A percentile compares a stretch with the other conserved stretches of the same genome.
Conservation (phyloP, 257 asterid genomes). For the Hygrophila difformis region DNA sequence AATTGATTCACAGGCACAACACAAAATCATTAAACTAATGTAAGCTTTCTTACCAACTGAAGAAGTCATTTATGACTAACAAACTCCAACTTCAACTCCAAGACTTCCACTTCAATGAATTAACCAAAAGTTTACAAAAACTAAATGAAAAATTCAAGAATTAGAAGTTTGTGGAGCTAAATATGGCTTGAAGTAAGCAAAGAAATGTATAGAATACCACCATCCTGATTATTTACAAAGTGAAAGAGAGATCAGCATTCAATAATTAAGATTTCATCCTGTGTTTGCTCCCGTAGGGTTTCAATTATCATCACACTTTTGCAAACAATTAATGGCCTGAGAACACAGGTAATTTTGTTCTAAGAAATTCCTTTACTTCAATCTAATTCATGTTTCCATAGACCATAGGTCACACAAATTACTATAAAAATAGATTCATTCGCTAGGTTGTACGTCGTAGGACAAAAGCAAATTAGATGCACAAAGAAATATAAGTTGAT, state of each 20-base stretch:
- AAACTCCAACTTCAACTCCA: too few relatives aligned
- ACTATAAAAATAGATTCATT: neutral
- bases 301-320: slow-evolving; percentile 67
- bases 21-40: too few relatives aligned
- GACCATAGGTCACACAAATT: too few relatives aligned
- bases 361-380: neutral
- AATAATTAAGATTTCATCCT: slow-evolving; percentile 64
- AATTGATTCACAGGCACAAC: too few relatives aligned
- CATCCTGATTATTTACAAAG: slow-evolving; percentile 95
- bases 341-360: neutral
- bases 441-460: too few relatives aligned
- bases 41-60: too few relatives aligned
- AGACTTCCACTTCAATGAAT: too few relatives aligned
- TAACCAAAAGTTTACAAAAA: slow-evolving; percentile 5
- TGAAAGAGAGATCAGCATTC: slow-evolving; percentile 91
- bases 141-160: neutral
- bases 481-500: too few relatives aligned
- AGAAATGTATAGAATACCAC: neutral
- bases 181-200: slow-evolving; percentile 4
- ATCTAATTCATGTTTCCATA: too few relatives aligned
- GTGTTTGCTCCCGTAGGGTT: slow-evolving; percentile 77
- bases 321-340: slow-evolving; percentile 95
- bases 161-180: slow-evolving; percentile 5
- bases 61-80: too few relatives aligned
- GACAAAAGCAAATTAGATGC: too few relatives aligned